phyloP scores from a whole-genome alignment of 2,329 filamentous ascomycete species.

The Trichophyton benhamiae region DNA sequence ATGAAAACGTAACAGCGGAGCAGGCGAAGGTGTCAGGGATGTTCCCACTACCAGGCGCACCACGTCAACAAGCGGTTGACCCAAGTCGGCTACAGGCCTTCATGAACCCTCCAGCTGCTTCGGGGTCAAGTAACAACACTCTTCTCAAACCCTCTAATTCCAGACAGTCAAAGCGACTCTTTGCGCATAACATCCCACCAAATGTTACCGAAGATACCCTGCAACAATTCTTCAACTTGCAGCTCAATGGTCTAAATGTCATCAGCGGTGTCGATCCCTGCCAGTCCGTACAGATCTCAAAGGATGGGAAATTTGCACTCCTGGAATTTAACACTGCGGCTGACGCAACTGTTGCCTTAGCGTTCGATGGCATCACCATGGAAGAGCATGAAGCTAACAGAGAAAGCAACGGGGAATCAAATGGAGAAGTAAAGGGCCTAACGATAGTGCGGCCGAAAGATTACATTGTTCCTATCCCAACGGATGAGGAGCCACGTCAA shows the following conservation, averaged over 20 bases:
- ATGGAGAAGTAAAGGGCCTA: constrained; percentile 45
- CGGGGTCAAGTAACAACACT: constrained; percentile 45
- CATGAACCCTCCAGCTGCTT: constrained; percentile 75
- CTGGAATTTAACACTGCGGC: constrained; percentile 79
- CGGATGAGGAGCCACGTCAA: constrained; percentile 60
- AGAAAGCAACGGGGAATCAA: constrained; percentile 37
- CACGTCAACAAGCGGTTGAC: constrained; percentile 89
- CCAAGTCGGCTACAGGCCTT: constrained; percentile 87
- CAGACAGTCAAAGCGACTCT: constrained; percentile 82
- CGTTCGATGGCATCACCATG: constrained; percentile 82
- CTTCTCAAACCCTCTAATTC: constrained; percentile 85
- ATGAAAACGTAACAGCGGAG: constrained; percentile 95
- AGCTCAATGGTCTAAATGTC: constrained; percentile 93
- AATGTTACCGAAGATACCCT: constrained; percentile 63
- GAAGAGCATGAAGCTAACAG: constrained; percentile 52
- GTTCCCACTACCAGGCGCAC: constrained; percentile 94
- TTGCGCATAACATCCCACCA: constrained; percentile 70
- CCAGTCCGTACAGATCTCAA: constrained; percentile 66
- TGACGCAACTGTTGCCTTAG: constrained; percentile 83
- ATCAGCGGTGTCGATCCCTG: constrained; percentile 76
- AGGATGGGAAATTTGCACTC: constrained; percentile 68
- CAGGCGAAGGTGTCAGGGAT: constrained; percentile 97
- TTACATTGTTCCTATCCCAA: constrained; percentile 79
- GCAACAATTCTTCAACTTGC: constrained; percentile 82
- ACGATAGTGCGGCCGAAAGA: constrained; percentile 83